Evolutionary conservation across 1,139 yeast species (phyloP), one percentile per base, ranked within the genome.

Genomic region (Kazachstania sp.): DNA sequence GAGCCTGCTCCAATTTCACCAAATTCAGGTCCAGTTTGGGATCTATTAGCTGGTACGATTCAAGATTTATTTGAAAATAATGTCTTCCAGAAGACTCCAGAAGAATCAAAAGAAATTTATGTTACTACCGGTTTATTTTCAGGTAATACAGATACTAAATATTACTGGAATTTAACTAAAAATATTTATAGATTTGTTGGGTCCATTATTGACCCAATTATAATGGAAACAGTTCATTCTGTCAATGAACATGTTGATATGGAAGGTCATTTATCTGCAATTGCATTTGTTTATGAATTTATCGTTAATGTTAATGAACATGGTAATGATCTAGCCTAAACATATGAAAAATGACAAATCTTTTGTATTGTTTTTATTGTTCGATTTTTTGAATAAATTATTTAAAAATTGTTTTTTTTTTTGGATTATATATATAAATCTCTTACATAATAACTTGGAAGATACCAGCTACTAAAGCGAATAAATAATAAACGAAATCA

Each of bases 81-180:
- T 50, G 55, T 63, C 28, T 57, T 60, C 45, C 19, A 41, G 15
- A 38, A 41, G 15, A 39, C 40, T n/a, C 38, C 43, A 15, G 51
- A 45, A n/a, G 51, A 49, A 1, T 12, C 19, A 5, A 51, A 78
- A 26, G 67, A 81, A 31, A 70, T 83, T 30, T 62, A 58, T 45
- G 61, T 79, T 20, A 69, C 88, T 1, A 94, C 95, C 11, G 70
- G 77, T 18, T 61, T 85, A 45, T 77, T 84, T 78, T 74, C 86
- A 5, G 95, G 86, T 31, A 87, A 86, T 65, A 87, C 96, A 2
- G 96, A 87, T 63, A 86, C 95, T 8, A 76, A 78, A 60, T 76
- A 78, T 61, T 86, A 84, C 68, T 85, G 94, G 90, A 66, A 71
- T 45, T 71, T 87, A 60, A 77, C 88, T n/a, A 71, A 72, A 47